Percentiles rank a stretch among this genome's conserved stretches.
These are phyloP conservation scores for Scheffersomyces stipitis DNA, from an alignment of 805 yeast species.

Conservation along the genomic window DNA sequence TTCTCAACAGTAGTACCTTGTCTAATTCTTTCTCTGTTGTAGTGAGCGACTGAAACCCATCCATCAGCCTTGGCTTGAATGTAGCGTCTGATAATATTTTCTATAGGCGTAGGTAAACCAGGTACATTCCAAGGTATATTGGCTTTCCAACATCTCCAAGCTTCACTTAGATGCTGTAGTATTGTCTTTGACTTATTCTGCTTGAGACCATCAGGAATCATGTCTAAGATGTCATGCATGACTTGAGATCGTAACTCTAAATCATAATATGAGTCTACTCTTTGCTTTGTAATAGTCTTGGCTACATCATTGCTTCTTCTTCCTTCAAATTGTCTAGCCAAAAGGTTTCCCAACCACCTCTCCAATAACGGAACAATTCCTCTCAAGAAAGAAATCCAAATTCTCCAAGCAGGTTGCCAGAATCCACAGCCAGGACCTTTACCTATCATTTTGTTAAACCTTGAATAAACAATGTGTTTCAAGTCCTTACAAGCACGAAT, in stretches of 20 bases:
- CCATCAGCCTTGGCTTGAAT: conserved; percentile 95
- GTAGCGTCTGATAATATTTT: conserved; percentile 81
- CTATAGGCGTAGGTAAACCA: conserved; percentile 90
- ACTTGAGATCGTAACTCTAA: conserved; percentile 91
- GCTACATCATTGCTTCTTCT: conserved; percentile 88
- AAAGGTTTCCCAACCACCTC: conserved; percentile 89
- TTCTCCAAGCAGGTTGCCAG: conserved; percentile 99
- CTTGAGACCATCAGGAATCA: conserved; percentile 94
- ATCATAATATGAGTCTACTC: conserved; percentile 94
- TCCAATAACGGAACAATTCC: conserved; percentile 91
- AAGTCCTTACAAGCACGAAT: conserved; percentile 93
- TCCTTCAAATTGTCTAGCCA: conserved; percentile 95
- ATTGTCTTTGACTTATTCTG: conserved; percentile 85
- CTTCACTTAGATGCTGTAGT: conserved; percentile 92
- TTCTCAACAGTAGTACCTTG: conserved; percentile 93
- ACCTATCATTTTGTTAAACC: conserved; percentile 83
- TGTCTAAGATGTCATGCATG: conserved; percentile 91
- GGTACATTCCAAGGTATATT: conserved; percentile 98
- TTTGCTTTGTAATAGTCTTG: conserved; percentile 91
- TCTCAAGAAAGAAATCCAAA: conserved; percentile 88
- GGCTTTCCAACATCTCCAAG: conserved; percentile 99
- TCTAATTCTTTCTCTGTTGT: conserved; percentile 83
- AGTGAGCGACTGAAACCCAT: conserved; percentile 92
- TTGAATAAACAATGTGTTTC: conserved; percentile 85
- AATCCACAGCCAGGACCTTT: conserved; percentile 99